These are phyloP conservation scores for Camelina neglecta DNA, from an alignment of 345 rosid genomes.

Conservation along the genomic window DNA sequence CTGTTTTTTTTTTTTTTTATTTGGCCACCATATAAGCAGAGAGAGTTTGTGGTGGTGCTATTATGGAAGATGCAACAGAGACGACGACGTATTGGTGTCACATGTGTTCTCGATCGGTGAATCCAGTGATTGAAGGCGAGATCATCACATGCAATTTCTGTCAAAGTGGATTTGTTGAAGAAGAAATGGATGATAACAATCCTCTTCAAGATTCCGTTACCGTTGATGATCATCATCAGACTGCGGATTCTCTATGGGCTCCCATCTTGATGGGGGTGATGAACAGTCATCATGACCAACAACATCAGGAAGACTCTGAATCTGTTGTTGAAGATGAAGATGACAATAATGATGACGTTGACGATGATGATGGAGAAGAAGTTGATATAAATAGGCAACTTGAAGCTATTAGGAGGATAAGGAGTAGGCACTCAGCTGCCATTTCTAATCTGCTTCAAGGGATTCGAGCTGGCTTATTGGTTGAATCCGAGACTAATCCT, in stretches of 20 bases:
- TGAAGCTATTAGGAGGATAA: conserved; percentile 60
- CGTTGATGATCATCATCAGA: not conserved
- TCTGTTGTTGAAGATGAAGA: conserved; percentile 31
- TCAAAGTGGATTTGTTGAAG: conserved; percentile 66
- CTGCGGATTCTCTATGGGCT: conserved; percentile 62
- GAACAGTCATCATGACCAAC: conserved; percentile 56
- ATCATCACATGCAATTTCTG: conserved; percentile 60
- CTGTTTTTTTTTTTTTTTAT: not conserved
- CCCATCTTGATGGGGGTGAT: conserved; percentile 82
- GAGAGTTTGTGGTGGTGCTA: conserved; percentile 15
- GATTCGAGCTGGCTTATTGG: conserved; percentile 64
- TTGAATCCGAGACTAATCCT: conserved; percentile 55
- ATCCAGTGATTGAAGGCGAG: conserved; percentile 48
- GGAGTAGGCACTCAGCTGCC: conserved; percentile 65
- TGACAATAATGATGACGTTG: conserved; percentile 44
- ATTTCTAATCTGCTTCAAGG: conserved; percentile 70
- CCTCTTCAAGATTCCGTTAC: conserved; percentile 46
- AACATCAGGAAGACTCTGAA: conserved; percentile 45
- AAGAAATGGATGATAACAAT: conserved; percentile 45
- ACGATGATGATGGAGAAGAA: conserved; percentile 45
- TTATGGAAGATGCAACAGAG: conserved; percentile 39
- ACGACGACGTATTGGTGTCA: conserved; percentile 48
- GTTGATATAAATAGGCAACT: conserved; percentile 56
- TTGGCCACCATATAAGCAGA: conserved; percentile 12
- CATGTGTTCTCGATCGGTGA: conserved; percentile 59